Percentiles rank a stretch among this genome's conserved stretches.
phyloP scores from a whole-genome alignment of 2,329 filamentous ascomycete genomes.

The Chaetomium strumarium region DNA sequence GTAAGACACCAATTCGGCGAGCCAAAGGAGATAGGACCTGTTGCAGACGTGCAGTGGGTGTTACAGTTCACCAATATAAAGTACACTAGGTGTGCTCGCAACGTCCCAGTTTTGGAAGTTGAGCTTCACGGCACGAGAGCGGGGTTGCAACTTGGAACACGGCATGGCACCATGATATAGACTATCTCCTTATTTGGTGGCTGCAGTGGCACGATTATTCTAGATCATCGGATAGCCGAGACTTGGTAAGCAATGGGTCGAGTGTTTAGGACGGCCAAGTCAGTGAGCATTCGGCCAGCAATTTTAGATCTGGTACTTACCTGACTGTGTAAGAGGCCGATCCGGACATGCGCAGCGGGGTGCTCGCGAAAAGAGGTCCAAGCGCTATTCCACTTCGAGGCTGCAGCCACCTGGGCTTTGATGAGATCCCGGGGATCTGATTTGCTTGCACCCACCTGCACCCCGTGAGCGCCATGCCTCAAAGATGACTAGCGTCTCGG shows the following conservation, averaged over 20 bases:
- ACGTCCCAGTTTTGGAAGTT: not conserved
- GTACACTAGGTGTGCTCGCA: too few species aligned
- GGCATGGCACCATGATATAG: not conserved
- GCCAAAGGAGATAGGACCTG: too few species aligned
- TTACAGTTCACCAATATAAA: too few species aligned
- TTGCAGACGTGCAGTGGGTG: too few species aligned
- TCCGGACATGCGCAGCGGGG: constrained; percentile 7
- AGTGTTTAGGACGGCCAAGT: not conserved
- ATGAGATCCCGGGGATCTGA: constrained; percentile 1
- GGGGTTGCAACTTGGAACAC: too few species aligned
- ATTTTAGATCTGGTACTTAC: too few species aligned
- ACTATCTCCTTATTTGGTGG: not conserved
- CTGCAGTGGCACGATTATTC: not conserved
- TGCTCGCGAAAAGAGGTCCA: too few species aligned
- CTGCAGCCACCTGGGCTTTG: not conserved
- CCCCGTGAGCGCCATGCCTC: not conserved
- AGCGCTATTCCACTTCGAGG: constrained; percentile 7
- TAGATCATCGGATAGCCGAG: constrained; percentile 1
- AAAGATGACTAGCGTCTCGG: constrained; percentile 14
- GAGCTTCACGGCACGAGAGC: too few species aligned
- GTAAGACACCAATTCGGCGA: too few species aligned
- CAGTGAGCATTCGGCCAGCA: not conserved
- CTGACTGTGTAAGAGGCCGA: too few species aligned
- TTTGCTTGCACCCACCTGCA: constrained; percentile 6
- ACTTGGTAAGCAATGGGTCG: constrained; percentile 4